Conservation (phyloP, 768 basidiomycete genomes). For the Polyporus arcularius region DNA sequence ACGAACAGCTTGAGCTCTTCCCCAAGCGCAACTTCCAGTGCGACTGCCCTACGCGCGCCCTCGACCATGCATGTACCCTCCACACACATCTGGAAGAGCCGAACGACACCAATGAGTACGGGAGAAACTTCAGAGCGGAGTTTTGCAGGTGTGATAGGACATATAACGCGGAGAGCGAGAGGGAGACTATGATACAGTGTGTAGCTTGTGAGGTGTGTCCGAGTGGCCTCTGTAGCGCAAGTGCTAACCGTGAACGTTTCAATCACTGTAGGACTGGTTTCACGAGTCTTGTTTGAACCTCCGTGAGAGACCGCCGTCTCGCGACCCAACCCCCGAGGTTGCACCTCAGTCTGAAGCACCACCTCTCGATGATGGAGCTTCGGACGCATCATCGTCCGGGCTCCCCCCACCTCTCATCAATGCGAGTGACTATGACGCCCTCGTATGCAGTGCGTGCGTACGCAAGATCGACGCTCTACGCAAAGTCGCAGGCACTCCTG, state of each 20-base stretch:
- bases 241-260: background rate
- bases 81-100: conserved; percentile 53
- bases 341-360: conserved; percentile 26
- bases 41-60: conserved; percentile 74
- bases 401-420: conserved; percentile 70
- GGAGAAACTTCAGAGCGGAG: conserved; percentile 67
- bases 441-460: conserved; percentile 77
- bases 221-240: background rate
- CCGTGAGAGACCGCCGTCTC: conserved; percentile 59
- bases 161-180: conserved; percentile 73
- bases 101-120: conserved; percentile 65
- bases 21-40: conserved; percentile 83
- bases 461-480: conserved; percentile 50
- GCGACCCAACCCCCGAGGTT: conserved; percentile 38
- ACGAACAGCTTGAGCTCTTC: conserved; percentile 86
- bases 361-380: conserved; percentile 45
- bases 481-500: conserved; percentile 68
- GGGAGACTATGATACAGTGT: conserved; percentile 89
- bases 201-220: conserved; percentile 76
- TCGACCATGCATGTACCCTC: conserved; percentile 64
- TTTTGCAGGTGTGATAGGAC: conserved; percentile 77
- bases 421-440: conserved; percentile 70
- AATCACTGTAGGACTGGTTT: conserved; percentile 73
- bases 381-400: conserved; percentile 63
- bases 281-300: conserved; percentile 89